These are phyloP conservation scores for Mycena rebaudengoi DNA, from an alignment of 768 basidiomycete genomes.

Conservation along the genomic window DNA sequence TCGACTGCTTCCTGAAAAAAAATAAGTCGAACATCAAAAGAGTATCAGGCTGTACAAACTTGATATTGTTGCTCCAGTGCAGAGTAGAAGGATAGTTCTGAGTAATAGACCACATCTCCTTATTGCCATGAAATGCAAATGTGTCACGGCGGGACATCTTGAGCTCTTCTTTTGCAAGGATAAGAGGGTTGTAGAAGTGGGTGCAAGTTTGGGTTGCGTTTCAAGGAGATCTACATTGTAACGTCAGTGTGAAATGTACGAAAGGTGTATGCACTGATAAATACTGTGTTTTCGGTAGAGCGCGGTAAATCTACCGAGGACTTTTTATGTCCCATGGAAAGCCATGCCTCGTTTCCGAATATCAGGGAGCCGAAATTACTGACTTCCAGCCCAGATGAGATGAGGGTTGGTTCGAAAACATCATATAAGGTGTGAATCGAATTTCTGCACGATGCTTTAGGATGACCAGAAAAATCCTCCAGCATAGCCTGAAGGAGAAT, in stretches of 20 bases:
- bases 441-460: not conserved
- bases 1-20: not conserved
- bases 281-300: not conserved
- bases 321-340: not conserved
- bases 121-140: not conserved
- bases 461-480: not conserved
- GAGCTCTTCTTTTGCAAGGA: not conserved
- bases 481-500: not conserved
- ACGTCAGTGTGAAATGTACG: not conserved
- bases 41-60: no score
- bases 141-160: not conserved
- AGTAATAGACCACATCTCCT: conserved; percentile 7
- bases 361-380: not conserved
- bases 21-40: not conserved
- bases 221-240: not conserved
- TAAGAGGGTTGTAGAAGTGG: not conserved
- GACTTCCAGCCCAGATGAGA: not conserved
- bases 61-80: no score
- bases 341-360: not conserved
- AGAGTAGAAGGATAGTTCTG: conserved; percentile 2
- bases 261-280: not conserved
- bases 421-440: conserved; percentile 7
- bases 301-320: not conserved
- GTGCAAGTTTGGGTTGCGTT: not conserved
- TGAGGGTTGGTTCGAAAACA: conserved; percentile 22